Evolutionary conservation across 768 basidiomycete genomes (phyloP).

Genomic region (Wakefieldia striispora): DNA sequence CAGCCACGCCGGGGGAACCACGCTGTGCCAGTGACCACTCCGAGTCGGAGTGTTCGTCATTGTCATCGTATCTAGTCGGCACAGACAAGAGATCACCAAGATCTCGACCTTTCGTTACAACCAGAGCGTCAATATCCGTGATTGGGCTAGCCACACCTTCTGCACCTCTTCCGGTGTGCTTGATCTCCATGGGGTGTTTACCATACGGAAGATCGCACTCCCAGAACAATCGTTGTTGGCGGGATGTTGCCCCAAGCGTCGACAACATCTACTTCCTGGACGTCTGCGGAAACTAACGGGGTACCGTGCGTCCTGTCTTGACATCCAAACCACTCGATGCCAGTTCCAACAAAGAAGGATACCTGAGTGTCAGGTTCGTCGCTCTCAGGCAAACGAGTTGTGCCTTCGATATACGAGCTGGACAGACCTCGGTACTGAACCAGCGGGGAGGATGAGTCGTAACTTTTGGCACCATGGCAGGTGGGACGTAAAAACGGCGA

Average conservation of each 20-base stretch:
- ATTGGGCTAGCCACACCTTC: constrained; percentile 34
- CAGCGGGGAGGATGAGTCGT: constrained; percentile 68
- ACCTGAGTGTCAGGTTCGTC: constrained; percentile 46
- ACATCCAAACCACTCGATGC: constrained; percentile 77
- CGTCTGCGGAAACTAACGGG: constrained; percentile 58
- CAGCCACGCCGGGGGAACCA: constrained; percentile 72
- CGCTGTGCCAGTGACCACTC: constrained; percentile 60
- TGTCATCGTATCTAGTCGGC: constrained; percentile 2
- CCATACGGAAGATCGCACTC: constrained; percentile 47
- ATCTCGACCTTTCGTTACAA: constrained; percentile 50
- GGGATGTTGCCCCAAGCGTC: constrained; percentile 41
- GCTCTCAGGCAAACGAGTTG: constrained; percentile 53
- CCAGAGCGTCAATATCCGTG: constrained; percentile 63
- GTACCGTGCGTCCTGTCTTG: constrained; percentile 53
- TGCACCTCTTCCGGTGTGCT: constrained; percentile 48
- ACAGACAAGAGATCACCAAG: neutral
- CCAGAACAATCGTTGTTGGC: constrained; percentile 68
- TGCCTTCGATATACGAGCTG: constrained; percentile 45
- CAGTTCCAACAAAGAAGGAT: constrained; percentile 68
- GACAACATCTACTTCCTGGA: constrained; percentile 41
- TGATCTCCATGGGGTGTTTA: constrained; percentile 62
- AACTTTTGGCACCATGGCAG: constrained; percentile 67
- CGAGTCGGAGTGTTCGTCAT: no score
- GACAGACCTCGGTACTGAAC: constrained; percentile 61
- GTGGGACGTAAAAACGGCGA: constrained; percentile 72